Base-by-base conservation (phyloP, 257 asterid species). In the Scutellaria galericulata region DNA sequence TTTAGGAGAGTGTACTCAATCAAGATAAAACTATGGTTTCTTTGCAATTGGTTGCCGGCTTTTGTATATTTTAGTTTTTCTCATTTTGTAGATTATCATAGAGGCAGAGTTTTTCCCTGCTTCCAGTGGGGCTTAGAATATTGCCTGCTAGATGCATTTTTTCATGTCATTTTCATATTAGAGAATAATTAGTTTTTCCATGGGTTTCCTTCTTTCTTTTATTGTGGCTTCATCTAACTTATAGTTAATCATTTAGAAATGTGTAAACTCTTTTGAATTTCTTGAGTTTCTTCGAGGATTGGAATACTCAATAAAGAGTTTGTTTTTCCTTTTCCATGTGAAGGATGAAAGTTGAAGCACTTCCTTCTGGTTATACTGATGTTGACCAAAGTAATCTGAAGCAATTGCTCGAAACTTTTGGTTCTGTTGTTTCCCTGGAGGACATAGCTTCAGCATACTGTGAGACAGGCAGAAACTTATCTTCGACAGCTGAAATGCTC, bases 381-480 rank as follows among this genome's bases (percentile, higher is more conserved):
- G 83, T 74, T 31, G 97, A 93, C 63, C 47, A 75, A 51, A 66
- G 54, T 62, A 88, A 88, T 80, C 86, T 93, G 50, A 81, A 83
- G 78, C 72, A 15, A 44, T 78, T 93, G 88, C 91, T 86, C 3
- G 88, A 91, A 45, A 68, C 79, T 41, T 91, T 93, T 77, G 90
- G 96, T 66, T 84, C 93, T 52, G 68, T 66, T 51, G 89, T 88
- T 68, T 86, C 97, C 59, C 89, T 89, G 7, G 71, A 86, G 41
- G 93, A 88, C 74, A 93, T 93, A 50, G 92, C 96, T 53, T 76
- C 93, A 5, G 93, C 96, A 60, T 93, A 93, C 67, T 80, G 84
- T 58, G 74, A 83, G 75, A 67, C 96, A 24, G 95, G 85, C 27
- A 72, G 90, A 14, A 68, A 86, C 64, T 46, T 83, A 3, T 12